Conservation (phyloP, 2,329 filamentous ascomycete species). For the Lachnellula occidentalis region DNA sequence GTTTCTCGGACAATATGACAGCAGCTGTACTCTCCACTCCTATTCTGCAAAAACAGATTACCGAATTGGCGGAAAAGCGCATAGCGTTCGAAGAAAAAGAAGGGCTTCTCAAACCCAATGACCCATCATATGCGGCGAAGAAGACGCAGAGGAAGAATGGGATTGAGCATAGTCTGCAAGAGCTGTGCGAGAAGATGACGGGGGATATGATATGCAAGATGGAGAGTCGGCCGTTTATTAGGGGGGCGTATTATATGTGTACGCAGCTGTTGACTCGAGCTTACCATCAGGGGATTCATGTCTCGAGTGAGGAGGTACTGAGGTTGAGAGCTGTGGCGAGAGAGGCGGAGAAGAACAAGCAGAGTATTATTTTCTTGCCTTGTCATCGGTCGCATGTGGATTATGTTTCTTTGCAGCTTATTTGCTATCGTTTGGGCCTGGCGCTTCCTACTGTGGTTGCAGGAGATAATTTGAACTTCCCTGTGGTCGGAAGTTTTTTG, state of each 20-base stretch:
- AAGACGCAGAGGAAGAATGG: slow-evolving; percentile 52
- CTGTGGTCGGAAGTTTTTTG: slow-evolving; percentile 79
- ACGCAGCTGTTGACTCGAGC: slow-evolving; percentile 87
- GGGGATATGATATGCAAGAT: slow-evolving; percentile 99
- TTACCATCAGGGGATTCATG: slow-evolving; percentile 94
- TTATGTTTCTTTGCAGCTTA: slow-evolving; percentile 89
- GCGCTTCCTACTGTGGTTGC: slow-evolving; percentile 87
- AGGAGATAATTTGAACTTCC: slow-evolving; percentile 94
- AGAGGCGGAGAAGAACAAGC: slow-evolving; percentile 76
- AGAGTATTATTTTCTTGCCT: slow-evolving; percentile 92
- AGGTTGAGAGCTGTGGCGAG: slow-evolving; percentile 76
- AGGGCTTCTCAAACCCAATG: slow-evolving; percentile 56
- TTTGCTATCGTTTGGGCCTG: slow-evolving; percentile 89
- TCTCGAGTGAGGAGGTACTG: slow-evolving; percentile 89
- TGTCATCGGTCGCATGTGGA: slow-evolving; percentile 95
- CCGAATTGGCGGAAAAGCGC: slow-evolving; percentile 68
- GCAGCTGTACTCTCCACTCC: slow-evolving; percentile 67
- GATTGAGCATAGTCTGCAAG: slow-evolving; percentile 66
- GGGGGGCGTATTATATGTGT: slow-evolving; percentile 81
- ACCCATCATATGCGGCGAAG: slow-evolving; percentile 48
- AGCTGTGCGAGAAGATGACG: slow-evolving; percentile 81
- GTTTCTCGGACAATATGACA: slow-evolving; percentile 90
- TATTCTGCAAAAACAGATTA: slow-evolving; percentile 68
- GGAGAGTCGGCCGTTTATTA: slow-evolving; percentile 88
- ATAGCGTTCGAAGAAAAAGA: slow-evolving; percentile 72